A percentile compares a stretch with the other conserved stretches of the same genome.
Evolutionary conservation across 495 filamentous ascomycete species (phyloP).

Genomic region (Daldinia loculata): DNA sequence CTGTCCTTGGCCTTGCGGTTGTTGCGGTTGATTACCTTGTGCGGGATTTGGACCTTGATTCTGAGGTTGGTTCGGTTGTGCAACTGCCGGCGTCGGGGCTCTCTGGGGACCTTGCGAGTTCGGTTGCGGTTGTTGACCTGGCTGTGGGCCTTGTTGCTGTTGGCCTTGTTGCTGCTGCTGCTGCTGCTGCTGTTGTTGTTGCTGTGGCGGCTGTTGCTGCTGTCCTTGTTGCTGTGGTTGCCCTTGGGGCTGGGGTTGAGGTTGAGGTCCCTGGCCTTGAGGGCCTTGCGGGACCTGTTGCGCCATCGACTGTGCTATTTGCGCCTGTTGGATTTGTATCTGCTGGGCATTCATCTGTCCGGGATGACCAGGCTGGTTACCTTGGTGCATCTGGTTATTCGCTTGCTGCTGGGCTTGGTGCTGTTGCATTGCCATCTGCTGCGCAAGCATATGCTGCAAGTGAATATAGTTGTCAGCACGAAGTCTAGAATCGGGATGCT

Average conservation of each 20-base stretch:
- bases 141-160: constrained; percentile 38
- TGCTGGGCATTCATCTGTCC: constrained; percentile 55
- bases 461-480: constrained; percentile 10
- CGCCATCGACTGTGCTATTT: constrained; percentile 47
- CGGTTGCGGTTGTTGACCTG: constrained; percentile 33
- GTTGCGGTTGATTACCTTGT: constrained; percentile 59
- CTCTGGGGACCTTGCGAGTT: constrained; percentile 42
- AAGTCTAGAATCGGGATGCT: not conserved
- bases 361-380: constrained; percentile 52
- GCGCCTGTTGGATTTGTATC: constrained; percentile 45
- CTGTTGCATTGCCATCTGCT: constrained; percentile 56
- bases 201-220: constrained; percentile 47
- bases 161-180: constrained; percentile 47
- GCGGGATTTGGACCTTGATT: constrained; percentile 37
- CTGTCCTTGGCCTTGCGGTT: constrained; percentile 57
- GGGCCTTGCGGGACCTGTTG: constrained; percentile 40
- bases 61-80: constrained; percentile 47
- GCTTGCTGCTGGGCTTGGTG: constrained; percentile 61
- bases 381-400: constrained; percentile 54
- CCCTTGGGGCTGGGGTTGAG: constrained; percentile 43
- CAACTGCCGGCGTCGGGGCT: constrained; percentile 42
- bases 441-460: constrained; percentile 47
- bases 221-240: constrained; percentile 49
- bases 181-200: constrained; percentile 46
- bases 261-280: constrained; percentile 48